These are phyloP conservation scores for Rhodotorula sp. DNA, from an alignment of 1,284 basidiomycete genomes.

Conservation along the genomic window DNA sequence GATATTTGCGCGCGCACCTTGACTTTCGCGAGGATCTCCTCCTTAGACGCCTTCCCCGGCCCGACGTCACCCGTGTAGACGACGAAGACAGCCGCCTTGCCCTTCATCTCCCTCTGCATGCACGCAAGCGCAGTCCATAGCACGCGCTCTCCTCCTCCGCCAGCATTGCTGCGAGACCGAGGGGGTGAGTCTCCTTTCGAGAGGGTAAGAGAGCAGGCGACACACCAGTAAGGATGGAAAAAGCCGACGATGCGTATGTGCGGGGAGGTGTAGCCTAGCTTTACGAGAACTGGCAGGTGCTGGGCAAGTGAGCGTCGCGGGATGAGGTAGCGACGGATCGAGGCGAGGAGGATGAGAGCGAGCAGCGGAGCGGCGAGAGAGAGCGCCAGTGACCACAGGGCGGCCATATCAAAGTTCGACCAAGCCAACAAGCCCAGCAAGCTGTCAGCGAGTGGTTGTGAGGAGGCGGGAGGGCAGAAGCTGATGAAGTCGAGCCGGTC, in stretches of 20 bases:
- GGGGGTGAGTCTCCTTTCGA: background rate
- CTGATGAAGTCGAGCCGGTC: background rate
- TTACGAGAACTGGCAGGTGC: background rate
- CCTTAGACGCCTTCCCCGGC: constrained; percentile 62
- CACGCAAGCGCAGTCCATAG: constrained; percentile 86
- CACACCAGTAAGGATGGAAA: constrained; percentile 94
- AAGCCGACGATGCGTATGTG: constrained; percentile 63
- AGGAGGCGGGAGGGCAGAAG: too few relatives aligned
- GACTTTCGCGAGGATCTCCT: constrained; percentile 76
- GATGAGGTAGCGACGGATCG: background rate
- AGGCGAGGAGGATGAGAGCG: background rate
- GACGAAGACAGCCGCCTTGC: constrained; percentile 68
- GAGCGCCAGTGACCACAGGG: background rate
- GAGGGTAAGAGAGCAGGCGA: background rate
- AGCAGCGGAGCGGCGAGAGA: background rate
- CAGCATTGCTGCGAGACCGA: constrained; percentile 70
- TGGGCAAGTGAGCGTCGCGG: background rate
- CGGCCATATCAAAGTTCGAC: background rate
- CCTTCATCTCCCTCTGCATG: constrained; percentile 62
- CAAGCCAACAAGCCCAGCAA: too few relatives aligned
- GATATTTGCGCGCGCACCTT: constrained; percentile 57
- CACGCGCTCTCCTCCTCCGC: constrained; percentile 94
- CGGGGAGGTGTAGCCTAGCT: background rate
- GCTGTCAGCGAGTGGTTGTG: too few relatives aligned
- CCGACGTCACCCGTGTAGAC: constrained; percentile 84